Evolutionary conservation across 2,329 filamentous ascomycete genomes (phyloP).

Genomic region (Lachnum nothofagi): DNA sequence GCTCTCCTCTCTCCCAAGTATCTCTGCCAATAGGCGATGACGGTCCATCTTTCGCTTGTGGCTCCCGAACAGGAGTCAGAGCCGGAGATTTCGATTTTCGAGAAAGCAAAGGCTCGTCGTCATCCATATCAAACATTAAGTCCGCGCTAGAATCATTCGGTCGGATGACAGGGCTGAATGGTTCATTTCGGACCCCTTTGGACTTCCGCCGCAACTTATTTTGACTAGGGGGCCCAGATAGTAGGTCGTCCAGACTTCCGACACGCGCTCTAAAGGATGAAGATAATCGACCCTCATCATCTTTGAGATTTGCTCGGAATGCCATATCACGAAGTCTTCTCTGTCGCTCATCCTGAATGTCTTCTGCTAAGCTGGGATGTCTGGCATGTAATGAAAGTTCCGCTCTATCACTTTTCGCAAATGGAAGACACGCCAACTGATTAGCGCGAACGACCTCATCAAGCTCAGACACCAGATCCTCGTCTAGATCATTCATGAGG

Average conservation of each 20-base stretch:
- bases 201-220: conserved; percentile 44
- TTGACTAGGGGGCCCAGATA: conserved; percentile 31
- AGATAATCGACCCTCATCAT: conserved; percentile 59
- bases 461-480: conserved; percentile 74
- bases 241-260: conserved; percentile 60
- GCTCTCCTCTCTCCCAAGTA: conserved; percentile 15
- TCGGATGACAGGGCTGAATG: conserved; percentile 61
- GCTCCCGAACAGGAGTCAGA: conserved; percentile 5
- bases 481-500: conserved; percentile 77
- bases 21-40: conserved; percentile 7
- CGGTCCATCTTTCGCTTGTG: background rate
- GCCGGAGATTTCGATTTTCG: conserved; percentile 14
- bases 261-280: conserved; percentile 56
- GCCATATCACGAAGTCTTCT: conserved; percentile 72
- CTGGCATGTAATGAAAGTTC: conserved; percentile 59
- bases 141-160: conserved; percentile 66
- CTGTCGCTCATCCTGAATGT: conserved; percentile 64
- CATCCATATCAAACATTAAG: conserved; percentile 92
- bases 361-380: conserved; percentile 40
- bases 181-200: conserved; percentile 47
- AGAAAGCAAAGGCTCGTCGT: conserved; percentile 36
- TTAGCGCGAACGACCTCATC: conserved; percentile 76
- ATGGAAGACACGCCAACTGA: conserved; percentile 71
- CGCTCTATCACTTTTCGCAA: conserved; percentile 69
- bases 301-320: conserved; percentile 57